A percentile compares a stretch with the other conserved stretches of the same genome.
Conservation (phyloP, 2,329 filamentous ascomycete genomes). For the Fusarium avenaceum region DNA sequence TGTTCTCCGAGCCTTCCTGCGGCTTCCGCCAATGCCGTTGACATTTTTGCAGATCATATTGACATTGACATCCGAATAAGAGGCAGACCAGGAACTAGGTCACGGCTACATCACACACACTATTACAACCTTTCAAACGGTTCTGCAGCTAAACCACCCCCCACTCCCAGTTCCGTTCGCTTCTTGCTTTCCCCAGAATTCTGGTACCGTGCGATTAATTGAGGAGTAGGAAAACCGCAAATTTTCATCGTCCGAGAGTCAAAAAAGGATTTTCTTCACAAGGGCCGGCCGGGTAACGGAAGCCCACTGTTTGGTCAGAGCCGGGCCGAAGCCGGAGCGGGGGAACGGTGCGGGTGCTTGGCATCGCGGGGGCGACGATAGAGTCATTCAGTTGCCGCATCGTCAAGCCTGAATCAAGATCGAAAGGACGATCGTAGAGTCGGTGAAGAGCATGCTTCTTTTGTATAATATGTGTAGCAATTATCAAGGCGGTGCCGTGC, state of each 20-base stretch:
- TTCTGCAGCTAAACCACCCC: constrained; percentile 13
- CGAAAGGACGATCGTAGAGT: not conserved
- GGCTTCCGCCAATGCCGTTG: not conserved
- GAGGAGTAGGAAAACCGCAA: constrained; percentile 9
- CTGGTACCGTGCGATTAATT: constrained; percentile 35
- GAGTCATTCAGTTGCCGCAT: constrained; percentile 9
- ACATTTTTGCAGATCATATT: constrained; percentile 14
- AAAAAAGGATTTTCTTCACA: constrained; percentile 9
- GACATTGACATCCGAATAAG: constrained; percentile 4
- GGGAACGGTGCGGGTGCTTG: constrained; percentile 23
- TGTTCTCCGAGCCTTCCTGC: constrained; percentile 15
- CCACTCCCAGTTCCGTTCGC: constrained; percentile 6
- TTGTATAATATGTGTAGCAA: not conserved
- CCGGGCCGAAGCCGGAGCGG: constrained; percentile 45
- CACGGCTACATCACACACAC: constrained; percentile 2
- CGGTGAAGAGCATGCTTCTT: constrained; percentile 18
- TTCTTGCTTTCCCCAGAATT: constrained; percentile 34
- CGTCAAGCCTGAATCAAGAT: constrained; percentile 18
- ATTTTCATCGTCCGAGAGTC: constrained; percentile 12
- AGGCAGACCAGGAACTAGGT: constrained; percentile 17
- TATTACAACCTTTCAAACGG: constrained; percentile 7
- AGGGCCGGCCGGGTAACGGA: constrained; percentile 37
- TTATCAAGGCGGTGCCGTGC: constrained; percentile 30
- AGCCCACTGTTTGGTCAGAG: constrained; percentile 16
- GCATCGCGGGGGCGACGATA: constrained; percentile 31